Percentiles rank a stretch among this genome's conserved stretches.
These are phyloP conservation scores for Ricinus communis DNA, from an alignment of 345 rosid genomes.

Conservation along the genomic window DNA sequence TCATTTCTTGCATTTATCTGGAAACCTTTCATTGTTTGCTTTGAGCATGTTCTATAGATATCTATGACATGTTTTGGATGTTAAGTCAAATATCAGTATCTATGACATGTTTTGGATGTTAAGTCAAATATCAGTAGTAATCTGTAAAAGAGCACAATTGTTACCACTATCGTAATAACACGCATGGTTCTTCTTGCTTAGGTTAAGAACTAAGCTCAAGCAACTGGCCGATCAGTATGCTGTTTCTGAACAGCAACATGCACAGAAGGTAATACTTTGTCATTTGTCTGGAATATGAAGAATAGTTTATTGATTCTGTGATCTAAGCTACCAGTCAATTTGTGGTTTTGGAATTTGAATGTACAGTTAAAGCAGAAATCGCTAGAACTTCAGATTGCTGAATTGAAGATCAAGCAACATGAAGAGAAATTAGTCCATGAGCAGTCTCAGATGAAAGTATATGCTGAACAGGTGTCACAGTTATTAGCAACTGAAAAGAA, in stretches of 20 bases:
- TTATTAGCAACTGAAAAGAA: conserved; percentile 81
- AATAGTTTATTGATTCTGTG: not conserved
- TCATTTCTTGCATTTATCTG: not conserved
- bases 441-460: conserved; percentile 85
- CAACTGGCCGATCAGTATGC: conserved; percentile 82
- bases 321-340: conserved; percentile 5
- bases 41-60: not conserved
- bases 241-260: conserved; percentile 78
- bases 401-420: conserved; percentile 72
- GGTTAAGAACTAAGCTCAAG: conserved; percentile 83
- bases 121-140: not conserved
- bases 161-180: not conserved
- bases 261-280: conserved; percentile 53
- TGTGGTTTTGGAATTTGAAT: conserved; percentile 28
- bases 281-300: conserved; percentile 1
- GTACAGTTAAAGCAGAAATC: conserved; percentile 80
- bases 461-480: conserved; percentile 87
- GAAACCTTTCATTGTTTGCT: not conserved
- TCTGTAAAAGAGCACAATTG: not conserved
- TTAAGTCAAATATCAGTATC: not conserved
- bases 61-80: not conserved
- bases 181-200: conserved; percentile 29
- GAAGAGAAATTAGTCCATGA: conserved; percentile 82
- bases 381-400: conserved; percentile 80
- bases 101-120: not conserved